Percentiles rank a stretch among this genome's conserved stretches.
These are phyloP conservation scores for Martiniozyma abietophila DNA, from an alignment of 805 yeast genomes.

Conservation along the genomic window DNA sequence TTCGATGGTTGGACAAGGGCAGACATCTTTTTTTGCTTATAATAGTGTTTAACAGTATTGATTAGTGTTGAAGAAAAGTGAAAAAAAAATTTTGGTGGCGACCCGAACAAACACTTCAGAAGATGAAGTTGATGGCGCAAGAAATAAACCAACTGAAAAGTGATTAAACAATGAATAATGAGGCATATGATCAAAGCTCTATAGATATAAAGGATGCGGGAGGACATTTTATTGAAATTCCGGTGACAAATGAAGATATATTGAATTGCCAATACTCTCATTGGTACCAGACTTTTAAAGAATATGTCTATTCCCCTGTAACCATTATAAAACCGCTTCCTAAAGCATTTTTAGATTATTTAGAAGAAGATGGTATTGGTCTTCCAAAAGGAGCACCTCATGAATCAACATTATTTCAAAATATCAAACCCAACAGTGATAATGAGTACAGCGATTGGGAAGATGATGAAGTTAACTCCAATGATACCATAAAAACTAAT, in stretches of 20 bases:
- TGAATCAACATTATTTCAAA: conserved; percentile 25
- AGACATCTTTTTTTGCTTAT: conserved; percentile 8
- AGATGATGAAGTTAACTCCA: conserved; percentile 29
- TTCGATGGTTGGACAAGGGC: conserved; percentile 29
- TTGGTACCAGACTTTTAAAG: conserved; percentile 50
- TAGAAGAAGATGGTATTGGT: conserved; percentile 58
- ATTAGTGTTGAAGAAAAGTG: too few species aligned
- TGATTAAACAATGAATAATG: not conserved
- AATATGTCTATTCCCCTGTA: conserved; percentile 37
- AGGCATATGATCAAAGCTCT: too few species aligned
- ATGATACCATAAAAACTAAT: not conserved
- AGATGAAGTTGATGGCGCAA: not conserved
- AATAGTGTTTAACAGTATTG: too few species aligned
- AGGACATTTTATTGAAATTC: conserved; percentile 19
- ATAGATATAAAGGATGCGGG: conserved; percentile 2
- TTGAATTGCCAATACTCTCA: conserved; percentile 44
- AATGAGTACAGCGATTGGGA: conserved; percentile 75
- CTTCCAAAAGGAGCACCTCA: conserved; percentile 40
- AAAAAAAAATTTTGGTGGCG: too few species aligned
- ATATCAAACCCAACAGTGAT: conserved; percentile 35
- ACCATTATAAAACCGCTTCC: conserved; percentile 52
- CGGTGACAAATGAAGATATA: conserved; percentile 31
- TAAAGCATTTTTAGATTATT: conserved; percentile 44
- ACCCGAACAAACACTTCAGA: too few species aligned
- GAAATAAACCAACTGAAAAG: not conserved